Evolutionary conservation across 1,284 basidiomycete genomes (phyloP).

Genomic region (Cystobasidium sp.): DNA sequence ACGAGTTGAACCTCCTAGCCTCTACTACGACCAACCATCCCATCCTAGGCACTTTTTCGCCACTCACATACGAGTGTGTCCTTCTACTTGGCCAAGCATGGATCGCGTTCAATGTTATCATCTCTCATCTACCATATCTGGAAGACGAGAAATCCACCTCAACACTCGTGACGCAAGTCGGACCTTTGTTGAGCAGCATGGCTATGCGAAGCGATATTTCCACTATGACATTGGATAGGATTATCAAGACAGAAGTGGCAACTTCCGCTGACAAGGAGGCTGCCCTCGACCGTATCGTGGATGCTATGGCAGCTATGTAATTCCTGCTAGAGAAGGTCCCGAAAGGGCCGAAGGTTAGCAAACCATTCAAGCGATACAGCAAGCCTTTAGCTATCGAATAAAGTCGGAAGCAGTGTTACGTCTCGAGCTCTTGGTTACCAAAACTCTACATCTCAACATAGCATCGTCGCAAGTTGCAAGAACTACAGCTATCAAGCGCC

Average conservation of each 20-base stretch:
- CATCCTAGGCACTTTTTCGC: background rate
- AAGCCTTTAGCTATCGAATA: too few relatives aligned
- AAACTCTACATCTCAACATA: too few relatives aligned
- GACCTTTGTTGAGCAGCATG: conserved; percentile 17
- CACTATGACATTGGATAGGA: conserved; percentile 13
- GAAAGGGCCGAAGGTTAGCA: too few relatives aligned
- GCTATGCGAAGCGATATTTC: conserved; percentile 24
- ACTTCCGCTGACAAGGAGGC: background rate
- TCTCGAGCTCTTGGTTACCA: too few relatives aligned
- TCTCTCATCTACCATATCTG: conserved; percentile 33
- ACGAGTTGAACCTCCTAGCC: conserved; percentile 29
- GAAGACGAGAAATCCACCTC: conserved; percentile 9
- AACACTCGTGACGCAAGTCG: background rate
- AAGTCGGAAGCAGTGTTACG: too few relatives aligned
- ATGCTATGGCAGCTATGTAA: conserved; percentile 11
- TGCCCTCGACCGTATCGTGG: conserved; percentile 14
- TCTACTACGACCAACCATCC: conserved; percentile 13
- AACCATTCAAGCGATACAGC: too few relatives aligned
- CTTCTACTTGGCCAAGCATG: conserved; percentile 32
- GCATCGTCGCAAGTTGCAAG: too few relatives aligned
- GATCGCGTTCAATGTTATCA: conserved; percentile 34
- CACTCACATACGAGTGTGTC: conserved; percentile 23
- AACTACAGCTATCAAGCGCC: too few relatives aligned
- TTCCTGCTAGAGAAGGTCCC: background rate
- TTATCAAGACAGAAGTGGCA: background rate